Percentiles rank a stretch among this genome's conserved stretches.
Conservation (phyloP, 2,329 filamentous ascomycete genomes). For the Dactylonectria estremocensis region DNA sequence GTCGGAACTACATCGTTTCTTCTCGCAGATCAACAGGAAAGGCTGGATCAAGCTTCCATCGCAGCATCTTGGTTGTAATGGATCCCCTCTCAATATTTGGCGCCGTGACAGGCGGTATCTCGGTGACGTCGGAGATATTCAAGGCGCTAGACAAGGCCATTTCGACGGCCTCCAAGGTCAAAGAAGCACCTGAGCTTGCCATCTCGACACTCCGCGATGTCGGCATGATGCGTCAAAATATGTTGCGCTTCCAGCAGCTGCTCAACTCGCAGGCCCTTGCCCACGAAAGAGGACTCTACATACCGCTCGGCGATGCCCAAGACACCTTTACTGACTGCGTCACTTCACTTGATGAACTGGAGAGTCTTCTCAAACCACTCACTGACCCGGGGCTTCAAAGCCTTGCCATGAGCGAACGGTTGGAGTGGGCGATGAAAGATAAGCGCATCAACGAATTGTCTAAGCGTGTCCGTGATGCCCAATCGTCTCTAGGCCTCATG, state of each 20-base stretch:
- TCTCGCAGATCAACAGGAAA: background rate
- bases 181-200: constrained; percentile 13
- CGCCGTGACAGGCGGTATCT: constrained; percentile 19
- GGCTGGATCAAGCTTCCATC: background rate
- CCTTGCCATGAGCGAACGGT: constrained; percentile 8
- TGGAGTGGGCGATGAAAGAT: constrained; percentile 18
- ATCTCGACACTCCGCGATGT: constrained; percentile 10
- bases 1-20: background rate
- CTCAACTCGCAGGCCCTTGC: background rate
- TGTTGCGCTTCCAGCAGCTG: constrained; percentile 14
- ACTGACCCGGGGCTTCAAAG: background rate
- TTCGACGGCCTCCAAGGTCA: constrained; percentile 9
- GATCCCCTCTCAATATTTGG: constrained; percentile 20
- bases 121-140: constrained; percentile 11
- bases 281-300: constrained; percentile 6
- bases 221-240: constrained; percentile 16
- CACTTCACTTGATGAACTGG: constrained; percentile 9
- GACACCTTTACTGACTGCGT: constrained; percentile 17
- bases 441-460: constrained; percentile 4
- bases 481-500: constrained; percentile 14
- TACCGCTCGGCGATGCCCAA: constrained; percentile 5
- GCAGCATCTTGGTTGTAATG: background rate
- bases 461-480: constrained; percentile 15
- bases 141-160: constrained; percentile 17
- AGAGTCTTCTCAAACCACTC: constrained; percentile 5